Conservation (phyloP, 1,284 basidiomycete genomes). For the Malassezia dermatis region DNA sequence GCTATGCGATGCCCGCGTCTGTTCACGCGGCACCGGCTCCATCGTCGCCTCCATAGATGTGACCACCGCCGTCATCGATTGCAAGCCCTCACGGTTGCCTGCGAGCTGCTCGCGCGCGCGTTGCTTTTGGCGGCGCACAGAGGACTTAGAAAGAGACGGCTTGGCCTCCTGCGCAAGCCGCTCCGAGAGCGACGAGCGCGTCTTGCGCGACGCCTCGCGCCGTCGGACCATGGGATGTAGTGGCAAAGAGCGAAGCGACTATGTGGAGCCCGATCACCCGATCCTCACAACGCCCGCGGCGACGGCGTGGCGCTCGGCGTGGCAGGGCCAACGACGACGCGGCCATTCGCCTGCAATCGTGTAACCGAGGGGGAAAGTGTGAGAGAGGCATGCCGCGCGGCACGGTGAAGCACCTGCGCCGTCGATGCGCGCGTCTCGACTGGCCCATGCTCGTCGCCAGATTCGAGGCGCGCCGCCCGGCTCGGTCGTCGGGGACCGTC, state of each 20-base stretch:
- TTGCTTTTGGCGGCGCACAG: slow-evolving; percentile 30
- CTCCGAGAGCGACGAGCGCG: slow-evolving; percentile 10
- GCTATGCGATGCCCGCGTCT: not conserved
- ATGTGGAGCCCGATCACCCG: not conserved
- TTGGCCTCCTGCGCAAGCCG: not conserved
- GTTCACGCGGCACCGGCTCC: not conserved
- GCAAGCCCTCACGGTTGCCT: slow-evolving; percentile 30
- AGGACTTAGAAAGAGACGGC: slow-evolving; percentile 26
- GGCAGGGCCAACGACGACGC: slow-evolving; percentile 9
- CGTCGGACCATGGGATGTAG: not conserved
- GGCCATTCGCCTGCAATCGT: slow-evolving; percentile 9
- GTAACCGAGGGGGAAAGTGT: slow-evolving; percentile 10
- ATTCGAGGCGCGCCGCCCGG: not conserved
- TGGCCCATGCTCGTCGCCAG: not conserved
- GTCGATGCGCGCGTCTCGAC: not conserved
- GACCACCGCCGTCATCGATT: slow-evolving; percentile 26
- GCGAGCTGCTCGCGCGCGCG: slow-evolving; percentile 33
- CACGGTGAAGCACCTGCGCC: slow-evolving; percentile 6
- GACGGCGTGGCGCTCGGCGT: not conserved
- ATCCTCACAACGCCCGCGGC: not conserved
- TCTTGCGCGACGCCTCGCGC: slow-evolving; percentile 5
- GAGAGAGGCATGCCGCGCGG: slow-evolving; percentile 12
- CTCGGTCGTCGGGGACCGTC: slow-evolving; percentile 1
- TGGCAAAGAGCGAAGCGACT: not conserved
- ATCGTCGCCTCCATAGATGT: not conserved